Evolutionary conservation across 805 yeast genomes (phyloP).

Genomic region (Alloascoidea hylecoeti): DNA sequence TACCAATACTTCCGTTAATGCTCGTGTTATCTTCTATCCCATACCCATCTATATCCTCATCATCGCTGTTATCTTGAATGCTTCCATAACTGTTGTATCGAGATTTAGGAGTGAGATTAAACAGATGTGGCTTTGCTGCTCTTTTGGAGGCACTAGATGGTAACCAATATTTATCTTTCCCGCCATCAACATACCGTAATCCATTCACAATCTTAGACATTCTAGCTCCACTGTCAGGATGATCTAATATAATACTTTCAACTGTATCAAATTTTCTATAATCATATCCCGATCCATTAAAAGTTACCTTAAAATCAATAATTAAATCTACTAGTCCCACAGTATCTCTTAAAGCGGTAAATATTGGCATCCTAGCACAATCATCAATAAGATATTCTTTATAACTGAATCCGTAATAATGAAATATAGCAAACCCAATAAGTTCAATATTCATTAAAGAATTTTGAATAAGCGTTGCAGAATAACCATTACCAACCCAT

Average conservation of each 20-base stretch:
- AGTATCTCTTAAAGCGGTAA: constrained; percentile 61
- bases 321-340: constrained; percentile 64
- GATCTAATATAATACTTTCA: constrained; percentile 47
- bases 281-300: constrained; percentile 62
- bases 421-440: constrained; percentile 78
- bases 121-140: constrained; percentile 3
- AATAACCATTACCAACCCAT: constrained; percentile 17
- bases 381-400: constrained; percentile 52
- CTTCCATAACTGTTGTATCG: not conserved
- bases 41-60: constrained; percentile 2
- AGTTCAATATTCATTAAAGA: constrained; percentile 72
- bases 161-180: constrained; percentile 77
- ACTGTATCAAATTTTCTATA: constrained; percentile 76
- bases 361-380: constrained; percentile 47
- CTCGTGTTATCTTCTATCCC: constrained; percentile 3
- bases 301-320: constrained; percentile 59
- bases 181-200: constrained; percentile 63
- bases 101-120: constrained; percentile 2
- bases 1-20: not conserved
- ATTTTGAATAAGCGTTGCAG: constrained; percentile 49
- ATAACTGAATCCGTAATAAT: constrained; percentile 75
- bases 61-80: not conserved
- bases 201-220: constrained; percentile 73
- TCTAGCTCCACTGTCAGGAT: constrained; percentile 49
- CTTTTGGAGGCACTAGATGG: constrained; percentile 14